These are phyloP conservation scores for Macrolepiota albuminosa DNA, from an alignment of 768 basidiomycete genomes.

Conservation along the genomic window DNA sequence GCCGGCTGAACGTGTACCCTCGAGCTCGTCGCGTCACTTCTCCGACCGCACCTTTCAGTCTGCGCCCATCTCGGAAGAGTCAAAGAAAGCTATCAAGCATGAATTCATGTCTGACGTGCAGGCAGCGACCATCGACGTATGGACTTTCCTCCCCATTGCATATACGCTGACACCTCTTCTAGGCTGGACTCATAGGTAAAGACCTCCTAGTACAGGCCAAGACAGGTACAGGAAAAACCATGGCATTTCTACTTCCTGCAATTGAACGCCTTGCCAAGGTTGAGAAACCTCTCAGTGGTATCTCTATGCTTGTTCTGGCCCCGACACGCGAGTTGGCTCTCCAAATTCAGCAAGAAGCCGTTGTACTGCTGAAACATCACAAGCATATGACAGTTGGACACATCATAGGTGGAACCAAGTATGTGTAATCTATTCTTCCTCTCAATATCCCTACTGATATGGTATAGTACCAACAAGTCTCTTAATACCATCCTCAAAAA, in stretches of 20 bases:
- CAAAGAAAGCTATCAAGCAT: constrained; percentile 38
- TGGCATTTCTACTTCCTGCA: constrained; percentile 67
- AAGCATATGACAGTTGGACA: constrained; percentile 34
- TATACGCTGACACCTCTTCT: background rate
- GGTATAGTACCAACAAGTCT: background rate
- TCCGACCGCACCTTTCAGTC: constrained; percentile 25
- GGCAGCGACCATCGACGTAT: constrained; percentile 41
- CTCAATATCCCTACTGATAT: background rate
- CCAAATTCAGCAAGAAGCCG: constrained; percentile 65
- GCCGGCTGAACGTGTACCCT: background rate
- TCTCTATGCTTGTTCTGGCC: constrained; percentile 63
- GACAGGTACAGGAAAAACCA: constrained; percentile 54
- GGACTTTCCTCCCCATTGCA: background rate
- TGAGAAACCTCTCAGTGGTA: constrained; percentile 17
- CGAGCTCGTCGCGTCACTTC: constrained; percentile 20
- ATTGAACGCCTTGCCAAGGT: constrained; percentile 57
- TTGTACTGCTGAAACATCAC: constrained; percentile 35
- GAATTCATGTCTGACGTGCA: constrained; percentile 46
- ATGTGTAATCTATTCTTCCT: constrained; percentile 7
- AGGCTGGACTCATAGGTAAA: constrained; percentile 36
- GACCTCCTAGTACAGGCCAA: constrained; percentile 50
- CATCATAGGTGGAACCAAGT: constrained; percentile 56
- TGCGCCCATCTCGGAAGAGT: constrained; percentile 33
- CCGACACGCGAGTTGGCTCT: constrained; percentile 74
- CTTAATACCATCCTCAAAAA: constrained; percentile 19